Evolutionary conservation across 1,284 basidiomycete species (phyloP).

Genomic region (Wallemia ichthyophaga): DNA sequence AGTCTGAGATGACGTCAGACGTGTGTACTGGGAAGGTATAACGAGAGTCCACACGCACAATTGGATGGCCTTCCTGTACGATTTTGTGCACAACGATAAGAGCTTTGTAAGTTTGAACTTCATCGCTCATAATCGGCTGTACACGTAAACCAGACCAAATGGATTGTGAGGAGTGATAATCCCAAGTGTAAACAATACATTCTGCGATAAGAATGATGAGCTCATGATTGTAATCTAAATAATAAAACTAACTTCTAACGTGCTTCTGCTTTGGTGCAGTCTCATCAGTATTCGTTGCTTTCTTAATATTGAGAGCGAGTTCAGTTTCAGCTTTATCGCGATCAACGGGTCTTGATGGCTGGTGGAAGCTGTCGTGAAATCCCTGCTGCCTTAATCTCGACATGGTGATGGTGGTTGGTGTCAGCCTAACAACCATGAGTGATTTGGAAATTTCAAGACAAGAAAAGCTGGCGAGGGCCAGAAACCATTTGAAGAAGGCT

Average conservation of each 20-base stretch:
- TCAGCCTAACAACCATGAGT: too few species aligned
- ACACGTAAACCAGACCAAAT: conserved; percentile 88
- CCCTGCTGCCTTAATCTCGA: background rate
- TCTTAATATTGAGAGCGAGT: conserved; percentile 75
- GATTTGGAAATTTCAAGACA: background rate
- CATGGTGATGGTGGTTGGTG: too few species aligned
- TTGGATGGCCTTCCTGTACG: conserved; percentile 74
- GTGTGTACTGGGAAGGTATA: conserved; percentile 1
- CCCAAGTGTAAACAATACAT: conserved; percentile 92
- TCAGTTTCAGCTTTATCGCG: conserved; percentile 86
- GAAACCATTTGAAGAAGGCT: background rate
- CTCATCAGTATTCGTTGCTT: conserved; percentile 76
- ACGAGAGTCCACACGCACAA: conserved; percentile 24
- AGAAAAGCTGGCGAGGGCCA: background rate
- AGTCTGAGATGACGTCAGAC: too few species aligned
- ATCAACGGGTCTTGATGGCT: conserved; percentile 80
- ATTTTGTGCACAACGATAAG: conserved; percentile 88
- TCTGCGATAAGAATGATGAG: conserved; percentile 22
- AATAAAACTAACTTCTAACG: conserved; percentile 1
- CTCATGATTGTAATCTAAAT: too few species aligned
- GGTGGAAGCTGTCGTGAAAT: conserved; percentile 22
- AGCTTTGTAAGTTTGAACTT: conserved; percentile 86
- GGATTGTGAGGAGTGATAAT: conserved; percentile 83
- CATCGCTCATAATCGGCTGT: conserved; percentile 74
- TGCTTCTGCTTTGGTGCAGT: conserved; percentile 87